Evolutionary conservation across 208 protist species (phyloP).

Genomic region (Naegleria fowleri): DNA sequence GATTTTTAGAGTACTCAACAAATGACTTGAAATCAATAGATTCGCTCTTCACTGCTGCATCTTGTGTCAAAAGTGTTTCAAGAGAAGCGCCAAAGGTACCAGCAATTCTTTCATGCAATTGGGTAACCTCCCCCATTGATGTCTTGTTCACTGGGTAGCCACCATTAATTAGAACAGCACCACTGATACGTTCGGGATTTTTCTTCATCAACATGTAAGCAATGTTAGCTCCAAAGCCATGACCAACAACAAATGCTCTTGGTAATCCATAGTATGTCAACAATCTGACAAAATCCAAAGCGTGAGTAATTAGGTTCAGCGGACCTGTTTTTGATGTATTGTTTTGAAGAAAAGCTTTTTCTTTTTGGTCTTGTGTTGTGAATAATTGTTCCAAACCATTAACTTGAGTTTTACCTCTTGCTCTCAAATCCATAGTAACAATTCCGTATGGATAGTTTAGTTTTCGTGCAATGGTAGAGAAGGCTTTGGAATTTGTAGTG

Average conservation of each 20-base stretch:
- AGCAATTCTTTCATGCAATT: not conserved
- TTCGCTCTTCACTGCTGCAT: not conserved
- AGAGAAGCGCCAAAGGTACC: not conserved
- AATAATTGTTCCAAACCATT: not conserved
- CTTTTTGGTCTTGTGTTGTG: not conserved
- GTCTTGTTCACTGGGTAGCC: not conserved
- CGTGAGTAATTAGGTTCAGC: not conserved
- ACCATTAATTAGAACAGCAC: not conserved
- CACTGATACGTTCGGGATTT: not conserved
- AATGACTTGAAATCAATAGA: not conserved
- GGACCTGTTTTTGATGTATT: not conserved
- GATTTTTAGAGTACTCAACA: not conserved
- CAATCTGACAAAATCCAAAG: slow-evolving; percentile 11
- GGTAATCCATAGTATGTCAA: not conserved
- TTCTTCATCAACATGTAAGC: not conserved
- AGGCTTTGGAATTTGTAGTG: not conserved
- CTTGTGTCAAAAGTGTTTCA: not conserved
- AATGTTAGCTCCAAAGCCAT: not conserved
- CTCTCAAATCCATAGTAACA: slow-evolving; percentile 6
- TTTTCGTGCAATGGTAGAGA: not conserved
- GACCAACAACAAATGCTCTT: not conserved
- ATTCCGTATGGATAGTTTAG: slow-evolving; percentile 11
- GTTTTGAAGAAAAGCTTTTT: not conserved
- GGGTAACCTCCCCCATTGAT: not conserved
- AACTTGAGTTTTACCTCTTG: not conserved